These are phyloP conservation scores for Stylosanthes scabra DNA, from an alignment of 331 rosid genomes.

Conservation along the genomic window DNA sequence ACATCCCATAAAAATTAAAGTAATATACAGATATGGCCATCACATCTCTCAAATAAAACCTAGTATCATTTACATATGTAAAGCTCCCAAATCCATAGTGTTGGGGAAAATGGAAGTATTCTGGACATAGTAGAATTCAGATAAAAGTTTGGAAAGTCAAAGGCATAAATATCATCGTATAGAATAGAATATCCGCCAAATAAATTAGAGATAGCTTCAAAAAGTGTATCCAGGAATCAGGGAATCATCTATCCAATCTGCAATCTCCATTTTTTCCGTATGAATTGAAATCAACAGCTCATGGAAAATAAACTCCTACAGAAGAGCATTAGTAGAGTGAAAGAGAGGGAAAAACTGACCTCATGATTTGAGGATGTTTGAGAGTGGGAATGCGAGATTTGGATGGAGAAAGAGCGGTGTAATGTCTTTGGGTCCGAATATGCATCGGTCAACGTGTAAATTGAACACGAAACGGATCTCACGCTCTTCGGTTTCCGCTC, in stretches of 20 bases:
- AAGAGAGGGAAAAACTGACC: constrained; percentile 48
- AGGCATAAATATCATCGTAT: background rate
- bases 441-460: background rate
- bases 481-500: constrained; percentile 11
- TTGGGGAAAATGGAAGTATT: constrained; percentile 1
- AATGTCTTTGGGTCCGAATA: constrained; percentile 44
- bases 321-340: background rate
- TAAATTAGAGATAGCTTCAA: background rate
- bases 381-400: constrained; percentile 33
- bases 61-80: no score
- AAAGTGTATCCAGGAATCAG: constrained; percentile 13
- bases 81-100: background rate
- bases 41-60: no score
- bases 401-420: constrained; percentile 40
- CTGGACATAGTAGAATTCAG: background rate
- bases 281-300: background rate
- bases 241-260: background rate
- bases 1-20: background rate
- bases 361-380: constrained; percentile 56
- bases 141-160: constrained; percentile 1
- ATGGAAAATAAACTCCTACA: background rate
- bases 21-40: background rate
- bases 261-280: background rate
- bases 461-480: constrained; percentile 46
- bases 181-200: background rate